Conservation (phyloP, 2,329 filamentous ascomycete species). For the Sporothrix euskadiensis region DNA sequence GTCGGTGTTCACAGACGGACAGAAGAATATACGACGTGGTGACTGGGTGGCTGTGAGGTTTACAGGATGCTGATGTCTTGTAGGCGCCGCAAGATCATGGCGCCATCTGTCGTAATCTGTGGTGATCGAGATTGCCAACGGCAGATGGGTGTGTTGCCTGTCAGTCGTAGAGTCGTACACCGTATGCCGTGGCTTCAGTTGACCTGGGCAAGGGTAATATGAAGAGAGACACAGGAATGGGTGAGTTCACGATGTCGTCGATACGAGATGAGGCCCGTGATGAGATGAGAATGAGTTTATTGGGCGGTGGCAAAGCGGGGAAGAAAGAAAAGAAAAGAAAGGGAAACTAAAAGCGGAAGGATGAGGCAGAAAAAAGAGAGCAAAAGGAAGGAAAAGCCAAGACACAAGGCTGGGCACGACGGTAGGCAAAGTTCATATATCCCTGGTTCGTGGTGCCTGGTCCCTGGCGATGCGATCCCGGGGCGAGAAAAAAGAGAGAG, state of each 20-base stretch:
- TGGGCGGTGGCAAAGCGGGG: constrained; percentile 3
- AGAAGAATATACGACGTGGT: neutral
- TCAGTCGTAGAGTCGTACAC: neutral
- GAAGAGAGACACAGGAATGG: neutral
- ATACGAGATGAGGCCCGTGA: neutral
- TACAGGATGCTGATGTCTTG: neutral
- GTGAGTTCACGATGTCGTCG: neutral
- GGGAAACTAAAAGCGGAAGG: neutral
- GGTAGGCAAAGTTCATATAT: neutral
- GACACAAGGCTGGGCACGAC: neutral
- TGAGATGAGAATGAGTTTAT: neutral
- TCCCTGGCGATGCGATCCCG: constrained; percentile 15
- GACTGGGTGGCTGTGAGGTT: neutral
- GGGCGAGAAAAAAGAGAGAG: neutral
- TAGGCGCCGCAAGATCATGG: constrained; percentile 24
- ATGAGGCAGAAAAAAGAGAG: neutral
- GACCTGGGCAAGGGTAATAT: neutral
- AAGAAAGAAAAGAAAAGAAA: neutral
- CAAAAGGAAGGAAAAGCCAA: neutral
- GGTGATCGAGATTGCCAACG: too few species aligned
- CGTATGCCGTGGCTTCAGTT: neutral
- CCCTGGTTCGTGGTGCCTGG: constrained; percentile 2
- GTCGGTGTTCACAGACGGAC: neutral
- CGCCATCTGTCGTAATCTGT: neutral
- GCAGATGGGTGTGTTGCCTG: neutral